These are phyloP conservation scores for Orobanche coerulescens DNA, from an alignment of 257 asterid species.

Conservation along the genomic window DNA sequence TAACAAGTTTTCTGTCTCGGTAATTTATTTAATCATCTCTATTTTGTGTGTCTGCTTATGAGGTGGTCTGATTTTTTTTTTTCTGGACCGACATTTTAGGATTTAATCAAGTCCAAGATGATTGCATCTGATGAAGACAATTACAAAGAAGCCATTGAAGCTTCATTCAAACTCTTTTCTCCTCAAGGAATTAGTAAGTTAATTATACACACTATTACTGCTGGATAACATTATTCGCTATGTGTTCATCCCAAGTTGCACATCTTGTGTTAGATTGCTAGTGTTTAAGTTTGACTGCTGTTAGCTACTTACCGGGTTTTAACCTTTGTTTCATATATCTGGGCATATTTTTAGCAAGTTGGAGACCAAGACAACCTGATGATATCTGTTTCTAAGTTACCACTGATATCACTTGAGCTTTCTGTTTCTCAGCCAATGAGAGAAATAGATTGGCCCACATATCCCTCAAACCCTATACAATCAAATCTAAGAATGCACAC, in stretches of 20 bases:
- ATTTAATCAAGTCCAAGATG: conserved; percentile 72
- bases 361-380: no score
- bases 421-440: no score
- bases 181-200: conserved; percentile 88
- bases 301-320: background rate
- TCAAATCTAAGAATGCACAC: no score
- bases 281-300: background rate
- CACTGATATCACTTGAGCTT: no score
- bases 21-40: background rate
- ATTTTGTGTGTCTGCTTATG: conserved; percentile 14
- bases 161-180: conserved; percentile 82
- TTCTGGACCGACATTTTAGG: conserved; percentile 42
- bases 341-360: background rate
- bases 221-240: background rate
- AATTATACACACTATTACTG: background rate
- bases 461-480: no score
- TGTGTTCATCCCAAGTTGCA: conserved; percentile 10
- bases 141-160: conserved; percentile 90
- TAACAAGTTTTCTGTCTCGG: conserved; percentile 9
- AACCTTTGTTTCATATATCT: background rate
- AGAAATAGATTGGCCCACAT: no score
- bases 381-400: no score
- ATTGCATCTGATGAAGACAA: conserved; percentile 79
- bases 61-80: conserved; percentile 25
- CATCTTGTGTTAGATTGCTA: background rate